These are phyloP conservation scores for Echria macrotheca DNA, from an alignment of 495 filamentous ascomycete species.

Conservation along the genomic window DNA sequence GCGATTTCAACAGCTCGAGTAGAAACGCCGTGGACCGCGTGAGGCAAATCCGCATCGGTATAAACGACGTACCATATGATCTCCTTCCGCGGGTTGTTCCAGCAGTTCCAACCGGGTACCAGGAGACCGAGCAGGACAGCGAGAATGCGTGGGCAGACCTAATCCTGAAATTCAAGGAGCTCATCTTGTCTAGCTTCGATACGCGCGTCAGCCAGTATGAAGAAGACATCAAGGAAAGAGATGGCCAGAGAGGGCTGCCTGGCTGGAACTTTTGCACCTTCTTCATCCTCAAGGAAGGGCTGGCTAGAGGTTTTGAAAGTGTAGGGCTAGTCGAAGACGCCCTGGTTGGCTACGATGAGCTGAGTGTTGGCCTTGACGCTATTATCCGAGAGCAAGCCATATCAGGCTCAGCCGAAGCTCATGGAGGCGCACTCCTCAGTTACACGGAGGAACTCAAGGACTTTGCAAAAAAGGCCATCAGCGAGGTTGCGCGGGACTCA, in stretches of 20 bases:
- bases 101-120: constrained; percentile 50
- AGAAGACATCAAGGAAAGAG: constrained; percentile 92
- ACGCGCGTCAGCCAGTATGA: constrained; percentile 89
- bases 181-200: constrained; percentile 87
- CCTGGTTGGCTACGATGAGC: constrained; percentile 85
- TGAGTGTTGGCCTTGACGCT: constrained; percentile 76
- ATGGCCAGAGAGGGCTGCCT: constrained; percentile 78
- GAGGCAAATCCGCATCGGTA: constrained; percentile 73
- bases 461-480: constrained; percentile 45
- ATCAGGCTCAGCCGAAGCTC: constrained; percentile 47
- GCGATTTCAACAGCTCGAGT: constrained; percentile 84
- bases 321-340: constrained; percentile 95
- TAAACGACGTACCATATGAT: constrained; percentile 56
- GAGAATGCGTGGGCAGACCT: constrained; percentile 76
- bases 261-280: constrained; percentile 99
- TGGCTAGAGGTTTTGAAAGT: constrained; percentile 90
- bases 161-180: constrained; percentile 75
- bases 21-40: constrained; percentile 75
- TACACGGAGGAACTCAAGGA: constrained; percentile 68
- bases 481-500: constrained; percentile 25
- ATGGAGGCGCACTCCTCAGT: constrained; percentile 59
- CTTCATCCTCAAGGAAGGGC: constrained; percentile 92
- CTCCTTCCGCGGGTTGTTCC: constrained; percentile 50
- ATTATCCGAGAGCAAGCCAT: constrained; percentile 69
- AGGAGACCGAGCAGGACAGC: constrained; percentile 62